A percentile compares a stretch with the other conserved stretches of the same genome.
These are phyloP conservation scores for Vitis hybrid DNA, from an alignment of 177 flowering plant species.

Conservation along the genomic window DNA sequence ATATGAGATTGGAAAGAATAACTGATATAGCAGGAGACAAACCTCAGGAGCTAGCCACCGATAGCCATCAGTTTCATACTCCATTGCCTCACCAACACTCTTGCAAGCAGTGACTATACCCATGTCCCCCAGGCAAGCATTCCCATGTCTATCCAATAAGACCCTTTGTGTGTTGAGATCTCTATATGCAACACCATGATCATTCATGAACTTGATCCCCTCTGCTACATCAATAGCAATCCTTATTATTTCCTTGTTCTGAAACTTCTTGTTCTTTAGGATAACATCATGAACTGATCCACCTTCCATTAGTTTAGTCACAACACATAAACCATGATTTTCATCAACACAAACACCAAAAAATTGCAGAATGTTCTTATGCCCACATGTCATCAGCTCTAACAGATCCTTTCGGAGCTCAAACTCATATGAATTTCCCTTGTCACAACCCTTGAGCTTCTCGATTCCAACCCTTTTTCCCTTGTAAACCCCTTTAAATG, in stretches of 20 bases:
- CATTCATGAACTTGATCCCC: slow-evolving; percentile 90
- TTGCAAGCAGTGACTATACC: slow-evolving; percentile 81
- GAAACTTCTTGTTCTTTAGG: slow-evolving; percentile 70
- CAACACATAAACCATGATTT: slow-evolving; percentile 81
- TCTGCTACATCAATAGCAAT: slow-evolving; percentile 81
- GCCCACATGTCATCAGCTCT: slow-evolving; percentile 94
- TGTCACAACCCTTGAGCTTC: slow-evolving; percentile 90
- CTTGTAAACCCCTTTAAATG: slow-evolving; percentile 78
- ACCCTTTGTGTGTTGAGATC: slow-evolving; percentile 82
- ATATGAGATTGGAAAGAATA: neutral
- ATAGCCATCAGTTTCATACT: slow-evolving; percentile 94
- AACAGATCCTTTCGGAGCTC: slow-evolving; percentile 73
- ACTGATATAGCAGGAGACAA: slow-evolving; percentile 19
- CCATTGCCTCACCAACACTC: slow-evolving; percentile 76
- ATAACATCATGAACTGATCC: slow-evolving; percentile 75
- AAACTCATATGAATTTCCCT: slow-evolving; percentile 72
- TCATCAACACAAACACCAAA: slow-evolving; percentile 80
- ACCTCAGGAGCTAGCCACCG: slow-evolving; percentile 99
- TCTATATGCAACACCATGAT: slow-evolving; percentile 75
- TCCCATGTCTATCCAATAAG: slow-evolving; percentile 77
- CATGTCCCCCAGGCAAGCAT: slow-evolving; percentile 89
- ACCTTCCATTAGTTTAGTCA: slow-evolving; percentile 89
- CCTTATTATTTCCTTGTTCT: slow-evolving; percentile 62
- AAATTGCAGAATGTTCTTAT: slow-evolving; percentile 72
- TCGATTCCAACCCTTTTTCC: slow-evolving; percentile 73